A percentile compares a stretch with the other conserved stretches of the same genome.
Conservation (phyloP, 345 rosid genomes). For the Diplotaxis tenuifolia region DNA sequence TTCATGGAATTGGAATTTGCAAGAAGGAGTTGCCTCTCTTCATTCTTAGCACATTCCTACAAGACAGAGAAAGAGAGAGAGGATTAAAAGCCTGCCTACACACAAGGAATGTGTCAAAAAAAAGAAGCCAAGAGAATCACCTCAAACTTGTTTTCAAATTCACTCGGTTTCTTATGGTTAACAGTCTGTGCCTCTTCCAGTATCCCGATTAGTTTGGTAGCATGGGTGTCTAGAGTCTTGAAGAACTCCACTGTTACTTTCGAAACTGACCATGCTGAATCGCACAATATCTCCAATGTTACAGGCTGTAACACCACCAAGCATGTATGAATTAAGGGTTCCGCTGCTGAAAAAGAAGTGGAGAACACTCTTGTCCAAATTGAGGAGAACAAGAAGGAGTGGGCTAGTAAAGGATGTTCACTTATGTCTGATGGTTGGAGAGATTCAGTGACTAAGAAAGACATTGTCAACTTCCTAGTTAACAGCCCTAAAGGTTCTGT, state of each 20-base stretch:
- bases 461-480: too few relatives aligned
- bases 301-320: too few relatives aligned
- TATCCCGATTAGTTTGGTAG: conserved; percentile 60
- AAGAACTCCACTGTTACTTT: conserved; percentile 75
- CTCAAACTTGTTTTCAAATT: conserved; percentile 92
- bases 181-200: conserved; percentile 81
- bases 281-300: too few relatives aligned
- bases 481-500: too few relatives aligned
- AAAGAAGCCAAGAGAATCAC: conserved; percentile 39
- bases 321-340: too few relatives aligned
- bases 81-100: not conserved
- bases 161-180: conserved; percentile 70
- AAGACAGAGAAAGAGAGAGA: conserved; percentile 16
- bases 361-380: too few relatives aligned
- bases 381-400: too few relatives aligned
- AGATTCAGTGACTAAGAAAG: too few relatives aligned
- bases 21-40: conserved; percentile 80
- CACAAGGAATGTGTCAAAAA: not conserved
- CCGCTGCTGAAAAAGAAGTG: too few relatives aligned
- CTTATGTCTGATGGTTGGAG: too few relatives aligned
- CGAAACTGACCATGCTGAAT: conserved; percentile 78
- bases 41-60: conserved; percentile 85
- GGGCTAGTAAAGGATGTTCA: too few relatives aligned
- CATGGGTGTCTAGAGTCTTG: conserved; percentile 69
- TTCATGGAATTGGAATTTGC: conserved; percentile 82